Evolutionary conservation across 345 rosid genomes (phyloP).

Genomic region (Dipteronia sinensis): DNA sequence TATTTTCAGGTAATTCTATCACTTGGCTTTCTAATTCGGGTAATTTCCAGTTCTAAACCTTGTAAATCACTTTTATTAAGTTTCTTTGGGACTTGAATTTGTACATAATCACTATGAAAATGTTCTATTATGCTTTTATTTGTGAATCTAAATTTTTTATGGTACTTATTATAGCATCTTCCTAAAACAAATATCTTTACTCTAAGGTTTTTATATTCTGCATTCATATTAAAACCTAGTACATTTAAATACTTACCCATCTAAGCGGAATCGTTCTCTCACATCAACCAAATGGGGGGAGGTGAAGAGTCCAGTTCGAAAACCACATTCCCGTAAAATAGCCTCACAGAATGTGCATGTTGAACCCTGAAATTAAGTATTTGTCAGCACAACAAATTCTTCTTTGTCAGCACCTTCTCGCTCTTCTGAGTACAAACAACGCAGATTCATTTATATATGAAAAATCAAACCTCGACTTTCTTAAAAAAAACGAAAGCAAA

Average conservation of each 20-base stretch:
- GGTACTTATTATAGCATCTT: too few species aligned
- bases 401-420: neutral
- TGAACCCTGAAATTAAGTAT: constrained; percentile 61
- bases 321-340: constrained; percentile 80
- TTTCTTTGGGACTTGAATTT: too few species aligned
- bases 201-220: too few species aligned
- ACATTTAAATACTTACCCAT: constrained; percentile 74
- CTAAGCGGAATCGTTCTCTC: constrained; percentile 78
- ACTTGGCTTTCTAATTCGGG: too few species aligned
- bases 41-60: too few species aligned
- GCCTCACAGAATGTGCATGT: constrained; percentile 90
- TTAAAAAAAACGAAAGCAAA: neutral
- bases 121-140: too few species aligned
- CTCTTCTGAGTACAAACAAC: neutral
- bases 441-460: neutral
- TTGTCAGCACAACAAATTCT: constrained; percentile 7
- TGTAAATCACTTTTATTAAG: too few species aligned
- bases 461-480: neutral
- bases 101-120: too few species aligned
- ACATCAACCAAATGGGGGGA: constrained; percentile 95
- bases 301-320: constrained; percentile 80
- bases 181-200: too few species aligned
- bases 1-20: too few species aligned
- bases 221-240: too few species aligned
- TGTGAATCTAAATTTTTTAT: too few species aligned